Conservation (phyloP, 1,139 yeast genomes). For the Torulaspora pretoriensis region DNA sequence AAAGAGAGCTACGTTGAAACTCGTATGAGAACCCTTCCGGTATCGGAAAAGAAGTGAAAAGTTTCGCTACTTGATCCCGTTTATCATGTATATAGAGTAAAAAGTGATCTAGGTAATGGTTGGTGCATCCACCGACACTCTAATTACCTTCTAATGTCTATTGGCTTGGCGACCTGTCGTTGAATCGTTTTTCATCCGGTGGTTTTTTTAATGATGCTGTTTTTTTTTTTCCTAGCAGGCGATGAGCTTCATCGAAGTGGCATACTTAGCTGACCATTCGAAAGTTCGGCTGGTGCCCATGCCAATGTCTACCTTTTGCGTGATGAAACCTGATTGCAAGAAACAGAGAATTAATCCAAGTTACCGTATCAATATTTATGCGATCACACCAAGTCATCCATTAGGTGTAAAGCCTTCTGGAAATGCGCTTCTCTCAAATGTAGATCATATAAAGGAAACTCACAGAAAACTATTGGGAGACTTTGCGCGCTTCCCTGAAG, state of each 20-base stretch:
- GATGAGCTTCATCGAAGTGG: no score
- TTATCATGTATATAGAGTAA: slow-evolving; percentile 12
- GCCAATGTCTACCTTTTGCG: not conserved
- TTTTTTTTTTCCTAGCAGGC: no score
- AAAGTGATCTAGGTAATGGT: not conserved
- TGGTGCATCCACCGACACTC: not conserved
- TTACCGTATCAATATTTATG: slow-evolving; percentile 22
- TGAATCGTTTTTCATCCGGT: no score
- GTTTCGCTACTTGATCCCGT: not conserved
- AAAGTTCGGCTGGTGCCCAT: not conserved
- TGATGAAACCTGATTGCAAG: slow-evolving; percentile 14
- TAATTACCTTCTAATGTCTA: no score
- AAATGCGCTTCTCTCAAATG: slow-evolving; percentile 39
- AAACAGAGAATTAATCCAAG: slow-evolving; percentile 14
- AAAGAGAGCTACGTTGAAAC: slow-evolving; percentile 63
- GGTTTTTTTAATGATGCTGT: no score
- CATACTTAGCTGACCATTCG: not conserved
- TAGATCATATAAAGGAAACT: slow-evolving; percentile 20
- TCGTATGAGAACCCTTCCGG: slow-evolving; percentile 54
- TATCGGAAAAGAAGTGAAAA: slow-evolving; percentile 35
- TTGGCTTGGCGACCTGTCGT: no score
- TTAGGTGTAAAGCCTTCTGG: slow-evolving; percentile 73
- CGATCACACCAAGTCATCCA: slow-evolving; percentile 51
- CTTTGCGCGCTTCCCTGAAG: slow-evolving; percentile 55
- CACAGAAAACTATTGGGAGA: slow-evolving; percentile 46